These are phyloP conservation scores for Leccinum ochraceum DNA, from an alignment of 768 basidiomycete genomes.

Conservation along the genomic window DNA sequence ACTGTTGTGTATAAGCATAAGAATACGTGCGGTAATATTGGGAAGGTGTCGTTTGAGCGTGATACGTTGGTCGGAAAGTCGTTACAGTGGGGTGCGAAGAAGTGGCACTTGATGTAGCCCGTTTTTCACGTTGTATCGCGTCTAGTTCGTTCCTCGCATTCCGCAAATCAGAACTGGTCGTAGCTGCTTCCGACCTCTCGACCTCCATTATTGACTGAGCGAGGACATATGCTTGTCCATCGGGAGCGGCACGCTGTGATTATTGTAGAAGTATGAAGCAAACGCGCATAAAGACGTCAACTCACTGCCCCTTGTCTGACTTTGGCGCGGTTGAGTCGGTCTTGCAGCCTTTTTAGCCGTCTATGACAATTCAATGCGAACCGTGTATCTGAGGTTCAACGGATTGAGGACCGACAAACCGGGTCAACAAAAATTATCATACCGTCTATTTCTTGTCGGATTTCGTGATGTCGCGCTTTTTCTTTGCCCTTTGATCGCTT, in stretches of 20 bases:
- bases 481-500: constrained; percentile 58
- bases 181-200: constrained; percentile 62
- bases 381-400: constrained; percentile 53
- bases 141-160: constrained; percentile 65
- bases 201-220: constrained; percentile 64
- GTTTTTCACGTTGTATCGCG: constrained; percentile 68
- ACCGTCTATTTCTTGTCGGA: constrained; percentile 57
- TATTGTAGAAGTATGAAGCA: constrained; percentile 3
- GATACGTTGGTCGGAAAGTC: constrained; percentile 42
- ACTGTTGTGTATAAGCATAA: constrained; percentile 65
- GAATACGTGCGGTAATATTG: constrained; percentile 68
- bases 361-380: constrained; percentile 68
- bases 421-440: constrained; percentile 2
- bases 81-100: constrained; percentile 34
- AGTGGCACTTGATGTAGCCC: constrained; percentile 36
- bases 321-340: constrained; percentile 57
- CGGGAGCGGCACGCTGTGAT: constrained; percentile 57
- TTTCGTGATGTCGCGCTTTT: constrained; percentile 49
- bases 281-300: constrained; percentile 2
- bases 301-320: constrained; percentile 59
- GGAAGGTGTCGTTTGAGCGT: constrained; percentile 39
- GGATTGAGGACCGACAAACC: constrained; percentile 5
- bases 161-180: constrained; percentile 60
- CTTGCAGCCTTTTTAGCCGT: constrained; percentile 54
- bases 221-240: constrained; percentile 63